A percentile compares a stretch with the other conserved stretches of the same genome.
phyloP scores from a whole-genome alignment of 2,329 filamentous ascomycete genomes.

The Lojkania enalia region DNA sequence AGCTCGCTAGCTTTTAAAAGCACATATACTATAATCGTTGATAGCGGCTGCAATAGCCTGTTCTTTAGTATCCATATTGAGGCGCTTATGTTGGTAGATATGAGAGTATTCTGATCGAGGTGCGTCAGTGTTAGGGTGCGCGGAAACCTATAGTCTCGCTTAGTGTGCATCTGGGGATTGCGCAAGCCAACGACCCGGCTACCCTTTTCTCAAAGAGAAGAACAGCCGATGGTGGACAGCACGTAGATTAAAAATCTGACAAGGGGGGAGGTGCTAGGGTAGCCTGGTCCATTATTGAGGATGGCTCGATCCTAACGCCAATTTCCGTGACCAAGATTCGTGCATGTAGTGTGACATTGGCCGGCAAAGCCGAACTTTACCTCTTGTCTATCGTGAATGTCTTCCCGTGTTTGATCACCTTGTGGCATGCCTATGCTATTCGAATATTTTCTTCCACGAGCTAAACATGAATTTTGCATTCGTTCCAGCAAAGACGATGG shows the following conservation, averaged over 20 bases:
- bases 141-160: too few species aligned
- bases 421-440: not conserved
- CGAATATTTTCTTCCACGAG: not conserved
- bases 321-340: slow-evolving; percentile 3
- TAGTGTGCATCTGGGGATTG: too few species aligned
- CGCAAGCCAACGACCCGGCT: not conserved
- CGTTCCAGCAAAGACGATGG: slow-evolving; percentile 2
- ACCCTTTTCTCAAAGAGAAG: slow-evolving; percentile 4
- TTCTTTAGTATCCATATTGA: too few species aligned
- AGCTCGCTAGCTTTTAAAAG: too few species aligned
- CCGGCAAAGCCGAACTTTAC: not conserved
- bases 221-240: slow-evolving; percentile 3
- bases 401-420: not conserved
- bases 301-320: slow-evolving; percentile 4
- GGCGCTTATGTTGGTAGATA: too few species aligned
- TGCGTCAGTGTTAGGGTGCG: too few species aligned
- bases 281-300: slow-evolving; percentile 4
- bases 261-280: not conserved
- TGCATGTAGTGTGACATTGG: slow-evolving; percentile 2
- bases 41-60: too few species aligned
- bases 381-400: slow-evolving; percentile 1
- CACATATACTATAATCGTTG: too few species aligned
- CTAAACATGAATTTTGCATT: slow-evolving; percentile 1
- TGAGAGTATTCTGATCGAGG: too few species aligned
- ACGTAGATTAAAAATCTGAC: slow-evolving; percentile 3